These are phyloP conservation scores for Anethum foeniculum DNA, from an alignment of 140 eudicot genomes.

Conservation along the genomic window DNA sequence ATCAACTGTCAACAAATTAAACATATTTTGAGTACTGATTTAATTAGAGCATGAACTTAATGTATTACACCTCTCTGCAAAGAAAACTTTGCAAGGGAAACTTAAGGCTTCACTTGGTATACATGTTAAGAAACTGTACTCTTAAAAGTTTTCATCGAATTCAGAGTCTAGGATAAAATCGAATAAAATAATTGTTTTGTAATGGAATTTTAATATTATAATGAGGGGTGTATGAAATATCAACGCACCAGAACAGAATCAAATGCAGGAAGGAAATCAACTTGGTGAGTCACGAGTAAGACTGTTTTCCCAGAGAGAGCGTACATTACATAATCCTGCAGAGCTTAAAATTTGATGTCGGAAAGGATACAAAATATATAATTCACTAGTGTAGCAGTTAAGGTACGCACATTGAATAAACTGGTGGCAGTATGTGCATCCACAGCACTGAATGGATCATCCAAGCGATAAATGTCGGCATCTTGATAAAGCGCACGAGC, in stretches of 20 bases:
- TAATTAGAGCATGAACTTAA: background rate
- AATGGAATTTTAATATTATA: background rate
- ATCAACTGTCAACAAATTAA: slow-evolving; percentile 53
- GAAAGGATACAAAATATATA: background rate
- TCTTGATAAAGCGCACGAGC: slow-evolving; percentile 93
- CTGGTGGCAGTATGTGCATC: slow-evolving; percentile 93
- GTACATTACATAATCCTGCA: slow-evolving; percentile 86
- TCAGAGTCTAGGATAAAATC: background rate
- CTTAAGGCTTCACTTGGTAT: background rate
- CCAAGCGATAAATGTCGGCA: slow-evolving; percentile 92
- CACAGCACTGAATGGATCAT: slow-evolving; percentile 97
- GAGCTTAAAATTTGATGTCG: slow-evolving; percentile 8
- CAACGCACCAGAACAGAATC: slow-evolving; percentile 72
- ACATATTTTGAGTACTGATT: background rate
- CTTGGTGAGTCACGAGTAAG: slow-evolving; percentile 96
- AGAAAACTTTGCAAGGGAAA: background rate
- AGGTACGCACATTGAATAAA: slow-evolving; percentile 54
- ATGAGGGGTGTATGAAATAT: background rate
- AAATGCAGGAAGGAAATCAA: slow-evolving; percentile 92
- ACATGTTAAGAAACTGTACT: background rate
- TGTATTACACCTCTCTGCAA: background rate
- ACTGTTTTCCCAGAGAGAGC: slow-evolving; percentile 84
- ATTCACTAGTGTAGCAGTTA: background rate
- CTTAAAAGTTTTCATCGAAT: background rate
- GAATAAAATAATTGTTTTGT: no score